phyloP scores from a whole-genome alignment of 768 basidiomycete species.

The Crucibulum laeve region DNA sequence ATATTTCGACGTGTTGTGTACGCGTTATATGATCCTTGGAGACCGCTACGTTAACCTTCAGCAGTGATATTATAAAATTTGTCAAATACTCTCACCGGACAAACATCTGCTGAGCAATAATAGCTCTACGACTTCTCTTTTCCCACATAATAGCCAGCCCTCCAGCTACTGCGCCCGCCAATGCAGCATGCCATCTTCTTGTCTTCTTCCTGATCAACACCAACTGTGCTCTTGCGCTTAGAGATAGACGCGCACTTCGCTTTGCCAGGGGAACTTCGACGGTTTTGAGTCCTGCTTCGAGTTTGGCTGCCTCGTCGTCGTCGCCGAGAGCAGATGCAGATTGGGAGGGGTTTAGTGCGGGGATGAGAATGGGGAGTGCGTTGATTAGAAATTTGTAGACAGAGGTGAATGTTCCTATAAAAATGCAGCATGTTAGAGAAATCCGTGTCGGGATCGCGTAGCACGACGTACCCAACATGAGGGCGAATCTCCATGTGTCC shows the following conservation, averaged over 20 bases:
- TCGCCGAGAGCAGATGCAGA: slow-evolving; percentile 23
- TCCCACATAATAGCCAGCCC: slow-evolving; percentile 75
- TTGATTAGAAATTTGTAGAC: slow-evolving; percentile 81
- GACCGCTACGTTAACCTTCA: slow-evolving; percentile 45
- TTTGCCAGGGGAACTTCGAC: slow-evolving; percentile 23
- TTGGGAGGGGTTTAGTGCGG: slow-evolving; percentile 31
- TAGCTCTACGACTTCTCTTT: slow-evolving; percentile 55
- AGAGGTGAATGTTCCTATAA: slow-evolving; percentile 65
- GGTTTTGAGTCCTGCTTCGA: slow-evolving; percentile 18
- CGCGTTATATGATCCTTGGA: slow-evolving; percentile 87
- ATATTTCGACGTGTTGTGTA: slow-evolving; percentile 66
- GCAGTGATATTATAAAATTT: neutral
- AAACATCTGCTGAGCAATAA: slow-evolving; percentile 85
- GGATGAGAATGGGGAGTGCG: slow-evolving; percentile 67
- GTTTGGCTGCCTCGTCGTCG: slow-evolving; percentile 20
- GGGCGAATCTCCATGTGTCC: slow-evolving; percentile 81
- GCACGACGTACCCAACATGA: slow-evolving; percentile 67
- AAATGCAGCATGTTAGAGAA: neutral
- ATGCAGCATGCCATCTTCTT: slow-evolving; percentile 71
- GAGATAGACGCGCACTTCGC: slow-evolving; percentile 51
- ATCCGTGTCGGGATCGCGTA: neutral
- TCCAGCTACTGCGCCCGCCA: slow-evolving; percentile 76
- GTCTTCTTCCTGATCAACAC: slow-evolving; percentile 63
- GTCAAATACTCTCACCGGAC: slow-evolving; percentile 57
- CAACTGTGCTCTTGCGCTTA: slow-evolving; percentile 60